Evolutionary conservation across 2,329 filamentous ascomycete genomes (phyloP).

Genomic region (Apiospora marii): DNA sequence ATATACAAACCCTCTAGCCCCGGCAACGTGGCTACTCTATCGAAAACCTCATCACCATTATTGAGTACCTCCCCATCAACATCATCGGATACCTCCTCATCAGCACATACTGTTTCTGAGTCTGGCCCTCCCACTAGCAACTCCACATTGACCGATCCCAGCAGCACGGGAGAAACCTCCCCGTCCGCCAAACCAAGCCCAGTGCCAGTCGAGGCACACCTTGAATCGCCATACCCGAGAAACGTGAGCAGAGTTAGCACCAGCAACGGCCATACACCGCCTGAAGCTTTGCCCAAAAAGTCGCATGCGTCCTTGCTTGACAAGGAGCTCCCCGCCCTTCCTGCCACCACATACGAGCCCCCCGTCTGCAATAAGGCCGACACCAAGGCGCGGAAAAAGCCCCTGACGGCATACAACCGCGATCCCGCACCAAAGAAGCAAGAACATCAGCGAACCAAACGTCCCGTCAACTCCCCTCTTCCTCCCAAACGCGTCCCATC

Average conservation of each 20-base stretch:
- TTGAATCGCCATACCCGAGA: neutral
- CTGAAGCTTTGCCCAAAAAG: neutral
- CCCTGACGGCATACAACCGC: neutral
- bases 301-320: neutral
- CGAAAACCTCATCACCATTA: neutral
- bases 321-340: neutral
- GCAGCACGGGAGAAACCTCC: neutral
- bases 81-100: neutral
- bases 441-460: neutral
- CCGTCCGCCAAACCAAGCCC: neutral
- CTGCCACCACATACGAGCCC: neutral
- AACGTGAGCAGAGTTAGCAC: neutral
- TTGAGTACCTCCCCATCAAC: neutral
- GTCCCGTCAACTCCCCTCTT: neutral
- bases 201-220: neutral
- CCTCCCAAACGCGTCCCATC: neutral
- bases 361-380: neutral
- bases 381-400: neutral
- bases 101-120: neutral
- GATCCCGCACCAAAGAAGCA: neutral
- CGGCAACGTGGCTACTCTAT: neutral
- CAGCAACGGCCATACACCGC: neutral
- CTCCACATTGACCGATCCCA: neutral
- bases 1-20: neutral
- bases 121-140: neutral